Percentiles rank a stretch among this genome's conserved stretches.
Conservation (phyloP, 1,284 basidiomycete genomes). For the Fomitopsis palustris region DNA sequence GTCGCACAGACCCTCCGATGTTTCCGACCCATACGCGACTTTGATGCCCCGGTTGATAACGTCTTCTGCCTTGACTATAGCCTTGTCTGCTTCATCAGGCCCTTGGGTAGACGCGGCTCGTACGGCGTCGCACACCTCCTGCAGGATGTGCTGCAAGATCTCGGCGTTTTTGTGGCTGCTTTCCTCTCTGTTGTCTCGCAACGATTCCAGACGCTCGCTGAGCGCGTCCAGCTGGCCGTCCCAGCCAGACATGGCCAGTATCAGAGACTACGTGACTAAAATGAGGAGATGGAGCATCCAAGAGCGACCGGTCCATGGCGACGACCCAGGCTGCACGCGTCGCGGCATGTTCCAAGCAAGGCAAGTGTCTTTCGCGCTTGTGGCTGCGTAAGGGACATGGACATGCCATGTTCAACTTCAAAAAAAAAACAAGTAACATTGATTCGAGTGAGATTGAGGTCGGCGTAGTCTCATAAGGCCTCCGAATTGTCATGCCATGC, state of each 20-base stretch:
- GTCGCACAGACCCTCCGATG: conserved; percentile 6
- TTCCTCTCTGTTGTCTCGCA: neutral
- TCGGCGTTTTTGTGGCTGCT: neutral
- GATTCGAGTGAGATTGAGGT: no score
- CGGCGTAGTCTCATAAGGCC: no score
- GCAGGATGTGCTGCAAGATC: conserved; percentile 2
- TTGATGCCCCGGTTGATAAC: conserved; percentile 12
- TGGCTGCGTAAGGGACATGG: neutral
- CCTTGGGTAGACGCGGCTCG: conserved; percentile 3
- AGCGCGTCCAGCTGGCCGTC: neutral
- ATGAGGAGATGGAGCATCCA: neutral
- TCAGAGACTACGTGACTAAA: neutral
- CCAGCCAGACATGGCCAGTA: neutral
- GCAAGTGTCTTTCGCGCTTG: neutral
- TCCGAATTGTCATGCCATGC: no score
- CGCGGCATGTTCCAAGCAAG: neutral
- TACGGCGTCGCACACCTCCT: conserved; percentile 5
- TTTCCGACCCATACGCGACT: conserved; percentile 10
- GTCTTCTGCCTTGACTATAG: conserved; percentile 27
- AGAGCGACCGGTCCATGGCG: neutral
- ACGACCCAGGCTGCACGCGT: neutral
- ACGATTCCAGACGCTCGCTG: neutral
- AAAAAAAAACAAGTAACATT: no score
- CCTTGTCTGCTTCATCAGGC: conserved; percentile 10
- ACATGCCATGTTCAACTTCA: no score